Evolutionary conservation across 163 green algal species (phyloP), one percentile per base, ranked within the genome.

Genomic region (Chlorella variabilis): DNA sequence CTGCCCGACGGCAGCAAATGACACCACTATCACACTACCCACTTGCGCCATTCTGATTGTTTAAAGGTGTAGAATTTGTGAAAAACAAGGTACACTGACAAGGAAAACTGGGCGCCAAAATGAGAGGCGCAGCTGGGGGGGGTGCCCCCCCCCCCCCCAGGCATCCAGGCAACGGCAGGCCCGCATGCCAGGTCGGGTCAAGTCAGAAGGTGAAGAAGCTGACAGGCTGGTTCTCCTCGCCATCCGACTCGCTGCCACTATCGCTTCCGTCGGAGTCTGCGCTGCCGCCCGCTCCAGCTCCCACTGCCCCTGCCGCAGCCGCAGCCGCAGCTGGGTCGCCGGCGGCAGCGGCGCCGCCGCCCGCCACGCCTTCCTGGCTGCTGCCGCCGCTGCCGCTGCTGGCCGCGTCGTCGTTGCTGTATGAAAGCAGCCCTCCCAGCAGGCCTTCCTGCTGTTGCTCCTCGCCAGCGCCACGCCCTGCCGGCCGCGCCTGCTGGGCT

Each of bases 191-290:
- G n/a, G n/a, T n/a, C n/a, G n/a, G n/a, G n/a, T n/a, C n/a, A 29
- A 11, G 54, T 79, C 56, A 81, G 27, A 81, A 73, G 9, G 75
- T 74, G 75, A 81, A 81, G 11, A 81, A 81, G 11, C 21, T 17
- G n/a, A 48, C 59, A 9, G 59, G 59, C 4, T 23, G 54, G 0
- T 33, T 17, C 18, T 34, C 74, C n/a, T 42, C 75, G 7, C 59
- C 73, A 5, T 71, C 73, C 0, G 56, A 71, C 1, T 58, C 75
- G 33, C 70, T 78, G n/a, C 38, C 41, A 31, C 41, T 73, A 33
- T 38, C 39, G 5, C 41, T 58, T 5, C 62, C 51, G 4, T 71
- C 58, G 4, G 38, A 71, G 29, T 23, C 58, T 6, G 27, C 38
- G 13, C 54, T 48, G 39, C 6, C 38, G 38, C 36, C 51, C 2